Evolutionary conservation across 2,329 filamentous ascomycete species (phyloP).

Genomic region (Clathrospora elynae): DNA sequence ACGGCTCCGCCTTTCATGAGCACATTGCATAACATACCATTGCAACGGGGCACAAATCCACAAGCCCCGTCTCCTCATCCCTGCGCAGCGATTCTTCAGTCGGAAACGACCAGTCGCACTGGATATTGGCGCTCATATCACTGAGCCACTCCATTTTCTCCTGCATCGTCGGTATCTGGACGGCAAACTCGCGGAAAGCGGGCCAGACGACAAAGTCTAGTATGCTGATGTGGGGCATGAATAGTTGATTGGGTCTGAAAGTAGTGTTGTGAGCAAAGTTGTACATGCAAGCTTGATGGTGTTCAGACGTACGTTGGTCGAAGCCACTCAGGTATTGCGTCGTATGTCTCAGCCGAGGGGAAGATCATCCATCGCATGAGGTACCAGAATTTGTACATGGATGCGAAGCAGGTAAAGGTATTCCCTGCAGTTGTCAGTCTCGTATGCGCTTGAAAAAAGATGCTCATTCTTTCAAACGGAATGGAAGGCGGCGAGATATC

Average conservation of each 20-base stretch:
- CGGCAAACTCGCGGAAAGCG: slow-evolving; percentile 31
- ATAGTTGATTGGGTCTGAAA: slow-evolving; percentile 29
- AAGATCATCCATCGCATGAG: slow-evolving; percentile 36
- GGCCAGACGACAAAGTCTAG: slow-evolving; percentile 33
- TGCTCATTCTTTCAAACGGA: not conserved
- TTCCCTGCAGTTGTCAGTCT: slow-evolving; percentile 19
- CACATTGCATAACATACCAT: slow-evolving; percentile 14
- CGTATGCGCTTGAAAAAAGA: no score
- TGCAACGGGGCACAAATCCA: slow-evolving; percentile 24
- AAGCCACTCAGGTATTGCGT: slow-evolving; percentile 30
- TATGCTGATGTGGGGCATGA: slow-evolving; percentile 34
- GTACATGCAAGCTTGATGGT: not conserved
- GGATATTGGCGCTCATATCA: slow-evolving; percentile 25
- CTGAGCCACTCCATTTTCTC: slow-evolving; percentile 33
- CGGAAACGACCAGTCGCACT: slow-evolving; percentile 27
- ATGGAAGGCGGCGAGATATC: no score
- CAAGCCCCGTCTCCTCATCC: slow-evolving; percentile 18
- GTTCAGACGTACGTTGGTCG: slow-evolving; percentile 25
- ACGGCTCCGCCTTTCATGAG: not conserved
- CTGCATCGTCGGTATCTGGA: slow-evolving; percentile 34
- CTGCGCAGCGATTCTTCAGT: slow-evolving; percentile 14
- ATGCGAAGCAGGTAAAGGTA: slow-evolving; percentile 32
- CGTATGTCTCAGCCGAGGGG: slow-evolving; percentile 30
- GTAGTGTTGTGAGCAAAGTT: not conserved
- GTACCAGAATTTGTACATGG: slow-evolving; percentile 32